A percentile compares a stretch with the other conserved stretches of the same genome.
These are phyloP conservation scores for Saturnispora ahearnii DNA, from an alignment of 805 yeast species.

Conservation along the genomic window DNA sequence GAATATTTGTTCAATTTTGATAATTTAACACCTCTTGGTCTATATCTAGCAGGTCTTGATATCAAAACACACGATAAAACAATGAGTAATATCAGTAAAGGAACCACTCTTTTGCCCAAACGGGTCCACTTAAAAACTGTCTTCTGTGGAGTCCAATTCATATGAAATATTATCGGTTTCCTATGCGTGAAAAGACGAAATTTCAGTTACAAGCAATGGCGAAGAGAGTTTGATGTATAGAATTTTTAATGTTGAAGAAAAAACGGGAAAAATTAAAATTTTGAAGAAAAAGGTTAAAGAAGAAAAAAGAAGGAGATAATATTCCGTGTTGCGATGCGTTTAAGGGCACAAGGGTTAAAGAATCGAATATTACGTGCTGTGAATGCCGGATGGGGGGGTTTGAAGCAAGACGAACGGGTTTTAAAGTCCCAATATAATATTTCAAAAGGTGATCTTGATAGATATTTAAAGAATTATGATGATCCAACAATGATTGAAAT, in stretches of 20 bases:
- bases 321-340: not conserved
- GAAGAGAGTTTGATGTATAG: not conserved
- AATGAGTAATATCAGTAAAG: not conserved
- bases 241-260: not conserved
- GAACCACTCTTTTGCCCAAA: not conserved
- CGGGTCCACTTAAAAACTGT: not conserved
- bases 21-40: not conserved
- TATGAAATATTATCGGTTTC: not conserved
- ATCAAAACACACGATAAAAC: not conserved
- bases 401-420: not conserved
- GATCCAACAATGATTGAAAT: not conserved
- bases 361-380: conserved; percentile 1
- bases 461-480: conserved; percentile 4
- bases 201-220: not conserved
- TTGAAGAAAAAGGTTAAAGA: not conserved
- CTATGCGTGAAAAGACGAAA: not conserved
- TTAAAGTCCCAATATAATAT: conserved; percentile 4
- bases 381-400: conserved; percentile 5
- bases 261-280: not conserved
- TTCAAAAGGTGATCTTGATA: not conserved
- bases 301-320: no score
- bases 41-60: not conserved
- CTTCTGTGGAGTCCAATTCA: conserved; percentile 5
- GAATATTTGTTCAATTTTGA: conserved; percentile 1
- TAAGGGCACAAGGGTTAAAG: not conserved